These are phyloP conservation scores for Amphirosellinia nigrospora DNA, from an alignment of 495 filamentous ascomycete species.

Conservation along the genomic window DNA sequence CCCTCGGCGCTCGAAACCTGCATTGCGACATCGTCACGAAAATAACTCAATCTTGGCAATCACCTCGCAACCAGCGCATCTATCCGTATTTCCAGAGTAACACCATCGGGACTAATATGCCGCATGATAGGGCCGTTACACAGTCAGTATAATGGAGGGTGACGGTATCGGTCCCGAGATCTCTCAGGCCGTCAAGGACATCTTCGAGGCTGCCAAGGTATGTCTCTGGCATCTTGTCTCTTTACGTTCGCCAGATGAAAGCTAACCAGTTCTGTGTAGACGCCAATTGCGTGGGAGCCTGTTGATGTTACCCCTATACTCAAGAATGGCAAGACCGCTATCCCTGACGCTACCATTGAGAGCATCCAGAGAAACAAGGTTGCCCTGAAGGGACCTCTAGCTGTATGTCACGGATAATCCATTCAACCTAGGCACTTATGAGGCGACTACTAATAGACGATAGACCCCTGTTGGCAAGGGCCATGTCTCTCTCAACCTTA, in stretches of 20 bases:
- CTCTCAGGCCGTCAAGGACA: slow-evolving; percentile 95
- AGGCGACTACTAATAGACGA: slow-evolving; percentile 22
- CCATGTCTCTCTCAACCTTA: slow-evolving; percentile 98
- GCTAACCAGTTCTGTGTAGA: slow-evolving; percentile 55
- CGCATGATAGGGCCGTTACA: slow-evolving; percentile 80
- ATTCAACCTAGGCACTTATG: neutral
- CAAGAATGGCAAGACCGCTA: slow-evolving; percentile 91
- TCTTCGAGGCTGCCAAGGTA: slow-evolving; percentile 94
- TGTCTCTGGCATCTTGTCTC: slow-evolving; percentile 19
- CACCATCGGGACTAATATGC: slow-evolving; percentile 7
- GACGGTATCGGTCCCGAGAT: slow-evolving; percentile 99
- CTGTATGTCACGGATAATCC: slow-evolving; percentile 63
- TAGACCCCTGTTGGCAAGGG: slow-evolving; percentile 98
- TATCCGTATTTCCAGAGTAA: neutral
- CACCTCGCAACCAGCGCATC: neutral
- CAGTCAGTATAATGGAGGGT: slow-evolving; percentile 96
- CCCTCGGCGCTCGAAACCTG: slow-evolving; percentile 9
- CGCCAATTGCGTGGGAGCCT: slow-evolving; percentile 93
- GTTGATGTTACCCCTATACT: slow-evolving; percentile 93
- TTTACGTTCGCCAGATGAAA: slow-evolving; percentile 1
- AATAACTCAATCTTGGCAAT: slow-evolving; percentile 50
- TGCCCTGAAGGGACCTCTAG: slow-evolving; percentile 95
- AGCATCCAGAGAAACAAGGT: slow-evolving; percentile 93
- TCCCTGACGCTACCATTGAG: slow-evolving; percentile 86
- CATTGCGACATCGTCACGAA: slow-evolving; percentile 38